These are phyloP conservation scores for Verticillium nonalfalfae DNA, from an alignment of 2,329 filamentous ascomycete genomes.

Conservation along the genomic window DNA sequence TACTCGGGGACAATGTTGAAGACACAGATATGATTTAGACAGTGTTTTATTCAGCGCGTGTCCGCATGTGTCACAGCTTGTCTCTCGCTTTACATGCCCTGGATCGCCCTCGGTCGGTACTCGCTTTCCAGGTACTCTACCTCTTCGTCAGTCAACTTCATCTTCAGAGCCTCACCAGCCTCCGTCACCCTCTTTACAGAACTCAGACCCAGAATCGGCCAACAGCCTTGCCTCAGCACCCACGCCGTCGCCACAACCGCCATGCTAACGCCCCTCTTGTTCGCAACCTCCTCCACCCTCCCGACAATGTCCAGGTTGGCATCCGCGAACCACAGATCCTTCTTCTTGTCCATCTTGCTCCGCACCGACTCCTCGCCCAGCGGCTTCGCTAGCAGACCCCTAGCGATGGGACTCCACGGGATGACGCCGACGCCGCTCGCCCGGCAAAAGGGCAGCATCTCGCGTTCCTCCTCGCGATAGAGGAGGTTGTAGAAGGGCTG, in stretches of 20 bases:
- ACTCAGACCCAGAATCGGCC: constrained; percentile 56
- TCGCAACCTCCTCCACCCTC: constrained; percentile 45
- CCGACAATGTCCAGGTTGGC: constrained; percentile 31
- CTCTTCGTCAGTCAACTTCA: constrained; percentile 8
- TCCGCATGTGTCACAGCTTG: neutral
- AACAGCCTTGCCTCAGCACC: constrained; percentile 45
- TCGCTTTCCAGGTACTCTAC: constrained; percentile 44
- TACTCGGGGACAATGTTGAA: no score
- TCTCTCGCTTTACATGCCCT: constrained; percentile 15
- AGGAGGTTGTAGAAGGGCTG: constrained; percentile 51
- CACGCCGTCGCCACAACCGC: constrained; percentile 59
- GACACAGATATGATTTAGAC: neutral
- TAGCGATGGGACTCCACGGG: constrained; percentile 23
- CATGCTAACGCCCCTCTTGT: constrained; percentile 53
- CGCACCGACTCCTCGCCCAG: constrained; percentile 12
- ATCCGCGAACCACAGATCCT: constrained; percentile 27
- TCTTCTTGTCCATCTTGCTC: constrained; percentile 10
- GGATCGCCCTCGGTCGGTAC: constrained; percentile 40
- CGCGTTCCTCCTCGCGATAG: constrained; percentile 52
- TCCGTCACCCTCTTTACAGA: constrained; percentile 55
- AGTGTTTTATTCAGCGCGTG: neutral
- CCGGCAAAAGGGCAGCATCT: constrained; percentile 30
- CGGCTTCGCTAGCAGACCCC: constrained; percentile 22
- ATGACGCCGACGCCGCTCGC: constrained; percentile 28
- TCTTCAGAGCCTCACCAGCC: constrained; percentile 29